Evolutionary conservation across 2,329 filamentous ascomycete species (phyloP), one percentile per base, ranked within the genome.

Genomic region (Lasiodiplodia citricola): DNA sequence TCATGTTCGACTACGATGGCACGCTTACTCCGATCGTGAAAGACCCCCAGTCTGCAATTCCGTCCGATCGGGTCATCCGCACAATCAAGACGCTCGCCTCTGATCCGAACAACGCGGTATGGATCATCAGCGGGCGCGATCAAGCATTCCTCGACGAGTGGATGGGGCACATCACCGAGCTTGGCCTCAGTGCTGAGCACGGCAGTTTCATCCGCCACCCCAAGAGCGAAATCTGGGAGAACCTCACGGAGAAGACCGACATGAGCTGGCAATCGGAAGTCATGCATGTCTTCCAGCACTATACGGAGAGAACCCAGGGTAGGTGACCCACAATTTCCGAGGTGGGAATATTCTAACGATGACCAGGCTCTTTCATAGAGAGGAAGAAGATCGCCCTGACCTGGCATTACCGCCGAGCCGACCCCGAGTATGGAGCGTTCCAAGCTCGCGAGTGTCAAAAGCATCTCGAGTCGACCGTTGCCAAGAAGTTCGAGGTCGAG

Each of bases 1-100:
- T 98, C 84, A 95, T 99, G 92, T 97, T 98, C 77, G 96, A 99
- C 82, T 99, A 99, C 76, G 96, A 99, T 78, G 96, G 96, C 58
- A 99, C 96, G 0, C 87, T 99, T 67, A 98, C 96, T 3, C 86
- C 94, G 0, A 98, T 99, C 74, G 96, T 98, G 67, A 91, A 92
- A 73, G 94, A 98, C 75, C 96, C 96, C 1, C 90, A 91, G 72
- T 90, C 93, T 5, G 96, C 96, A 3, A 90, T 97, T 50, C 96
- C 96, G 0, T 95, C 94, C 0, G 91, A 94, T 73, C 89, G 90
- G 25, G 88, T 97, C 25, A 90, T 97, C 60, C 88, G 90, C 37
- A 94, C 91, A 0, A 85, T 99, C 69, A 93, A 91, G 78, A 87
- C 87, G 13, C 85, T 99, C 52, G 92, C 94, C 0, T 86, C 91